Conservation (phyloP, 1,139 yeast species). For the Blastobotrys capitulatus region DNA sequence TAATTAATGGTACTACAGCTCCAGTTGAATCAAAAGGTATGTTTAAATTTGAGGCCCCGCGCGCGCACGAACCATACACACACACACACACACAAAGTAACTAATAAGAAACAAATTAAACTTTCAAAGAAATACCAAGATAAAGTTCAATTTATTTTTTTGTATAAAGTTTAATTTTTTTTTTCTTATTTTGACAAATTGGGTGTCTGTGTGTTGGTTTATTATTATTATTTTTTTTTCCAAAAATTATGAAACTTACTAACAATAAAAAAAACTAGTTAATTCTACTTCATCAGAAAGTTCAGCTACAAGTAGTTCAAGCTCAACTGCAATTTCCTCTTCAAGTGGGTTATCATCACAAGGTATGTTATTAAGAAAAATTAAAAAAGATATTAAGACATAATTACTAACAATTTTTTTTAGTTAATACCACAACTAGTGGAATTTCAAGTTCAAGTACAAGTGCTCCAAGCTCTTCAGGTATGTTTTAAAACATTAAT, state of each 20-base stretch:
- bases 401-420: no score
- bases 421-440: not conserved
- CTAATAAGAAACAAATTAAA: no score
- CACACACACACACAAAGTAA: not conserved
- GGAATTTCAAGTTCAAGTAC: not conserved
- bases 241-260: no score
- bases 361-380: no score
- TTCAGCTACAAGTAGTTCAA: not conserved
- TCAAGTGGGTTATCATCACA: not conserved
- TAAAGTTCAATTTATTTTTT: not conserved
- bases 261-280: no score
- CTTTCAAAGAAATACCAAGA: no score
- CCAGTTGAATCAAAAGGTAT: not conserved
- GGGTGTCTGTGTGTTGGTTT: no score
- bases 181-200: no score
- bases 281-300: no score
- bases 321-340: not conserved
- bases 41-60: not conserved
- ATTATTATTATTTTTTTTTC: no score
- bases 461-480: not conserved
- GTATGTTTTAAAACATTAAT: not conserved
- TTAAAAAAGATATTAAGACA: no score
- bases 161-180: no score
- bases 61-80: not conserved
- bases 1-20: constrained; percentile 1